Evolutionary conservation across 1,139 yeast species (phyloP).

Genomic region (Lodderomyces beijingensis): DNA sequence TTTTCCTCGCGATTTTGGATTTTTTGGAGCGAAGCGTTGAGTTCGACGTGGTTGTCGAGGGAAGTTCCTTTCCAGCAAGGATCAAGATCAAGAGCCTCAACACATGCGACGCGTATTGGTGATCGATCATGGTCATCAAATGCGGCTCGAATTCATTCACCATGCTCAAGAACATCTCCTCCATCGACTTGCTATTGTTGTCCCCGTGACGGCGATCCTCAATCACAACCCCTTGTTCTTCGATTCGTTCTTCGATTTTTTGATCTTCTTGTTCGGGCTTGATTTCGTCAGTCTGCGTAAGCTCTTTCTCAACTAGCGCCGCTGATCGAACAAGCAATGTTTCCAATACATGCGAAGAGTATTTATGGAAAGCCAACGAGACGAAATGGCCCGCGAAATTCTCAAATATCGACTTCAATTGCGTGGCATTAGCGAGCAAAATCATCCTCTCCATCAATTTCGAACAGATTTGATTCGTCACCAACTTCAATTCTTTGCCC

Average conservation of each 20-base stretch:
- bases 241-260: constrained; percentile 16
- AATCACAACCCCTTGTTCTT: constrained; percentile 30
- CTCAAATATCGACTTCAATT: constrained; percentile 60
- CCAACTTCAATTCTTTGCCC: constrained; percentile 89
- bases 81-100: constrained; percentile 68
- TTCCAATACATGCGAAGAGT: constrained; percentile 91
- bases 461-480: constrained; percentile 92
- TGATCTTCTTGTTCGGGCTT: constrained; percentile 20
- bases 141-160: constrained; percentile 64
- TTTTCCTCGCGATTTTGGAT: constrained; percentile 86
- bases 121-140: constrained; percentile 55
- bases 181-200: constrained; percentile 46
- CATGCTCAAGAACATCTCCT: constrained; percentile 59
- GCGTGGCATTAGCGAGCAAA: constrained; percentile 59
- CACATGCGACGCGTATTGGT: constrained; percentile 87
- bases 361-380: constrained; percentile 80
- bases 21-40: constrained; percentile 80
- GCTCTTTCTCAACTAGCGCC: constrained; percentile 69
- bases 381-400: constrained; percentile 69
- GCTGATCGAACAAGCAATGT: constrained; percentile 77
- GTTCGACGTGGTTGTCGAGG: constrained; percentile 69
- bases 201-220: constrained; percentile 29
- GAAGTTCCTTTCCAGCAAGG: constrained; percentile 72
- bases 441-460: constrained; percentile 85
- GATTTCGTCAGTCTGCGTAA: constrained; percentile 32